Percentiles rank a stretch among this genome's conserved stretches.
phyloP scores from a whole-genome alignment of 208 protist genomes.

The Kentomonas sorsogonicus region DNA sequence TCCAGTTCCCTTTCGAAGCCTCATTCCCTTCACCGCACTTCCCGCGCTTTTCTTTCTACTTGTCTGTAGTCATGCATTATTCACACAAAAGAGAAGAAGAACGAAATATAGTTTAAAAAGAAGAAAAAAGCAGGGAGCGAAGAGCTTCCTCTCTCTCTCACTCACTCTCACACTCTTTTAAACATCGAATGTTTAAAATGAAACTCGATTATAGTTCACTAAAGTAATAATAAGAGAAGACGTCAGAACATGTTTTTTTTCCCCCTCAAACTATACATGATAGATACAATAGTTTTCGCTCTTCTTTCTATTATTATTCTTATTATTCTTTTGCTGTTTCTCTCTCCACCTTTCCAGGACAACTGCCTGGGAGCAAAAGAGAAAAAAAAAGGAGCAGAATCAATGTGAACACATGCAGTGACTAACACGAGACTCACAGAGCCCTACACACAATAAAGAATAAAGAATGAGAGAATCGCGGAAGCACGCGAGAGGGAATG shows the following conservation, averaged over 20 bases:
- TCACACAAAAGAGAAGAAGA: too few species aligned
- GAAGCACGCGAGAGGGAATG: too few species aligned
- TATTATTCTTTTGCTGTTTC: slow-evolving; percentile 6
- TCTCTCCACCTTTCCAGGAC: background rate
- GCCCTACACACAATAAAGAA: background rate
- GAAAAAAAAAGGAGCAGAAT: slow-evolving; percentile 7
- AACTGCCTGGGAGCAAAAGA: background rate
- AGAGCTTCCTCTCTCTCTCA: background rate
- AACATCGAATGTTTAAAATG: background rate
- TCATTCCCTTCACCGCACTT: too few species aligned
- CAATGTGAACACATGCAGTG: background rate
- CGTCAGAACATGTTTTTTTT: background rate
- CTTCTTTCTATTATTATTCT: slow-evolving; percentile 13
- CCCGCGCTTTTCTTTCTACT: too few species aligned
- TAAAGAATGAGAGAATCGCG: background rate
- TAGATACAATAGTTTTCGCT: slow-evolving; percentile 8
- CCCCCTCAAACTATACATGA: too few species aligned
- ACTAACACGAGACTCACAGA: background rate
- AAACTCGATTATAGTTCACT: too few species aligned
- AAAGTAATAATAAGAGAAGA: background rate
- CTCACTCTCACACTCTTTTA: background rate
- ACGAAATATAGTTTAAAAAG: too few species aligned
- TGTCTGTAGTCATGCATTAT: too few species aligned
- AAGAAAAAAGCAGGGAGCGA: background rate
- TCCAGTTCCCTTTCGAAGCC: too few species aligned